These are phyloP conservation scores for Fusarium anthophilum DNA, from an alignment of 2,329 filamentous ascomycete genomes.

Conservation along the genomic window DNA sequence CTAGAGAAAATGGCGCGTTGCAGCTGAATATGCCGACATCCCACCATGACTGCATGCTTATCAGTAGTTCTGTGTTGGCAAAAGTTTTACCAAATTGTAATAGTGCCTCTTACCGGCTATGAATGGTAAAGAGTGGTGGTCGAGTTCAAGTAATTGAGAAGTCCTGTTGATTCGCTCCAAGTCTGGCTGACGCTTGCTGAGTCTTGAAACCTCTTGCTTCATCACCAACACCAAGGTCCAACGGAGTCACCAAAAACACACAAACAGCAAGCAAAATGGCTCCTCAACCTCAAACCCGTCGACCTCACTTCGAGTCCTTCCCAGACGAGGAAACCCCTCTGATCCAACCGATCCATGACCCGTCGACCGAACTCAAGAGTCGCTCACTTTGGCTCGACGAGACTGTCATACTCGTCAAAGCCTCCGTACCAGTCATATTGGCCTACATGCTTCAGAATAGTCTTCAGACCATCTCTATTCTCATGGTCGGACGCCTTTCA, in stretches of 20 bases:
- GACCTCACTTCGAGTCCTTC: not conserved
- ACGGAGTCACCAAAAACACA: not conserved
- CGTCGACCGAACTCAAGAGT: not conserved
- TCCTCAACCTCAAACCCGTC: not conserved
- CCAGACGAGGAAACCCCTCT: slow-evolving; percentile 37
- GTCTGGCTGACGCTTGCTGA: not conserved
- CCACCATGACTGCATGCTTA: not conserved
- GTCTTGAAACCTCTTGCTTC: not conserved
- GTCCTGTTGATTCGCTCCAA: not conserved
- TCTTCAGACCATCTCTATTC: slow-evolving; percentile 81
- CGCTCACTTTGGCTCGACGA: slow-evolving; percentile 37
- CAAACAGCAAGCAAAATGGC: not conserved
- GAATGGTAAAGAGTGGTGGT: not conserved
- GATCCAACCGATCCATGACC: not conserved
- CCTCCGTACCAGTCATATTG: slow-evolving; percentile 80
- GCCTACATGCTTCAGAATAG: slow-evolving; percentile 89
- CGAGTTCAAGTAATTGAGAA: not conserved
- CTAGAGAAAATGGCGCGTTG: not conserved
- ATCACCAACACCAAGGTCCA: not conserved
- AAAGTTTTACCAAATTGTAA: not conserved
- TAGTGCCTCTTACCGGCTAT: not conserved
- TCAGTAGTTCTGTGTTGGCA: not conserved
- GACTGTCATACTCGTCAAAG: slow-evolving; percentile 65
- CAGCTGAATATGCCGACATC: not conserved
- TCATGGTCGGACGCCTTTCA: slow-evolving; percentile 82